Evolutionary conservation across 2,329 filamentous ascomycete genomes (phyloP).

Genomic region (Ceratocystiopsis sp.): DNA sequence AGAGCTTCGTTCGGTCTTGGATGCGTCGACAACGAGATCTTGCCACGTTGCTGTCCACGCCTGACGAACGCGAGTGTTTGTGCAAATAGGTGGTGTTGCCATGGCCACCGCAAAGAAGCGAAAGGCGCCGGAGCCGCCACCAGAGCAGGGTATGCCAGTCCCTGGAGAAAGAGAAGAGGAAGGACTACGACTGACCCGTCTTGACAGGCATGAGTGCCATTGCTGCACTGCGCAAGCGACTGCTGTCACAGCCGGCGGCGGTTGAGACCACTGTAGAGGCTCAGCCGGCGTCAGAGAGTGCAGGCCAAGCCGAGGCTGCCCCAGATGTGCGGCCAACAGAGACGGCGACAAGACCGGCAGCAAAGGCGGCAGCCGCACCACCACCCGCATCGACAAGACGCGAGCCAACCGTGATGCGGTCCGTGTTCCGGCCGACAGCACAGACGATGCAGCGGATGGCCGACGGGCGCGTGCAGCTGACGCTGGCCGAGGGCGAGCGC

Average conservation of each 20-base stretch:
- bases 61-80: no score
- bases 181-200: neutral
- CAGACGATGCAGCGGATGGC: constrained; percentile 24
- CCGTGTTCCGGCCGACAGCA: constrained; percentile 28
- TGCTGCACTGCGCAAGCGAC: constrained; percentile 24
- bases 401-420: constrained; percentile 17
- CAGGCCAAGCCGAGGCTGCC: neutral
- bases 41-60: neutral
- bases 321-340: neutral
- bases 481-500: constrained; percentile 35
- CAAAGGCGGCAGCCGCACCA: neutral
- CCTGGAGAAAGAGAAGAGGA: neutral
- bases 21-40: no score
- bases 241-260: constrained; percentile 14
- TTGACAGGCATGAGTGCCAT: constrained; percentile 25
- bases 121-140: constrained; percentile 19
- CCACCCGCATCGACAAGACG: neutral
- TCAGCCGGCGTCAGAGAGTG: neutral
- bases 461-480: constrained; percentile 24
- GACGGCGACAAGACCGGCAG: neutral
- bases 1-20: no score
- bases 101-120: constrained; percentile 14
- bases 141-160: constrained; percentile 17
- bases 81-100: no score
- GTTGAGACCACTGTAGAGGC: neutral